Conservation (phyloP, 2,329 filamentous ascomycete genomes). For the Stachybotrys echinatus region DNA sequence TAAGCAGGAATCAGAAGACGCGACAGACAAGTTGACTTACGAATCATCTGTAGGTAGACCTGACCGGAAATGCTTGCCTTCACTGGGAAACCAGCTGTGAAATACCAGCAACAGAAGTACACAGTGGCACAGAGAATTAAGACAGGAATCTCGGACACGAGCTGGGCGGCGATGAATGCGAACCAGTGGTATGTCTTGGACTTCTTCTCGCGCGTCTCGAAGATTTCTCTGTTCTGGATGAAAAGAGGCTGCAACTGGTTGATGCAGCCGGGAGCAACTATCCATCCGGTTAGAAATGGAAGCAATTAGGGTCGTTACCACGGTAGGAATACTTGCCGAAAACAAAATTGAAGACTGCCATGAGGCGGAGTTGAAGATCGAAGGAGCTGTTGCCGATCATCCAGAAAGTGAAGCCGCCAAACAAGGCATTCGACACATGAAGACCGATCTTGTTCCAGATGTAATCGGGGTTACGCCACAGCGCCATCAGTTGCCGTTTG, state of each 20-base stretch:
- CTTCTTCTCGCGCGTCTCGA: constrained; percentile 43
- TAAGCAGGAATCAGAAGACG: constrained; percentile 6
- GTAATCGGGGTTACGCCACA: constrained; percentile 11
- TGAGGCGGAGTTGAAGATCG: constrained; percentile 34
- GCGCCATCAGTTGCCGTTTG: not conserved
- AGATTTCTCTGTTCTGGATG: constrained; percentile 39
- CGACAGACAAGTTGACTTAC: constrained; percentile 32
- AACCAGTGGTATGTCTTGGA: constrained; percentile 45
- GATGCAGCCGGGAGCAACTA: constrained; percentile 35
- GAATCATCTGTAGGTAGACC: constrained; percentile 39
- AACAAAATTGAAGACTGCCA: constrained; percentile 48
- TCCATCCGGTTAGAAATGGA: too few relatives aligned
- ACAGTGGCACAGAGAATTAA: constrained; percentile 29
- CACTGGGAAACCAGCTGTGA: constrained; percentile 17
- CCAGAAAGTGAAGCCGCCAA: constrained; percentile 46
- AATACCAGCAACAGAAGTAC: constrained; percentile 48
- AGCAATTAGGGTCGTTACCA: too few relatives aligned
- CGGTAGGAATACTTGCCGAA: too few relatives aligned
- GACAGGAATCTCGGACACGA: constrained; percentile 33
- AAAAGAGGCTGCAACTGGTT: constrained; percentile 39
- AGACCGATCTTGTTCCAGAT: constrained; percentile 24
- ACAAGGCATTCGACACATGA: constrained; percentile 38
- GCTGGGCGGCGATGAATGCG: constrained; percentile 43
- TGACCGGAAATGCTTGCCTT: constrained; percentile 38
- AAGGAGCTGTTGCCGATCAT: constrained; percentile 35